These are phyloP conservation scores for Cutaneotrichosporon mucoides DNA, from an alignment of 1,284 basidiomycete genomes.

Conservation along the genomic window DNA sequence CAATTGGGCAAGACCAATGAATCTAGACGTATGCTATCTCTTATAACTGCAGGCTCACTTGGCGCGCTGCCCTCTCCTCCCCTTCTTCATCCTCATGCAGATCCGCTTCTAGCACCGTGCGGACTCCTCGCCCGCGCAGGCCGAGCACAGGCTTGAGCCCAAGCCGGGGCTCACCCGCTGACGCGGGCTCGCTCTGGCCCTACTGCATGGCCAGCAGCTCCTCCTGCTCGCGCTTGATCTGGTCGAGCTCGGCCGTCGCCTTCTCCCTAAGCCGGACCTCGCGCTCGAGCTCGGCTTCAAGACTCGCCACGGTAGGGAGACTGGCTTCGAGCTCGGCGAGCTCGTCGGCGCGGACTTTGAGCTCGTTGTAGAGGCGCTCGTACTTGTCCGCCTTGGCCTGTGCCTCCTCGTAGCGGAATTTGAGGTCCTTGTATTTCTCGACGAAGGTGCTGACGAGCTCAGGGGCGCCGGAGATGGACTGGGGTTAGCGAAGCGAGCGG, in stretches of 20 bases:
- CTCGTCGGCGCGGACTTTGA: conserved; percentile 2
- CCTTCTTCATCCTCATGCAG: too few relatives aligned
- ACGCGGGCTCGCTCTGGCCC: background rate
- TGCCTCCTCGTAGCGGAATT: background rate
- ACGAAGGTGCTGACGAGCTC: conserved; percentile 2
- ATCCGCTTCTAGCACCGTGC: too few relatives aligned
- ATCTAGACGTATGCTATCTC: too few relatives aligned
- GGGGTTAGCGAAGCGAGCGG: too few relatives aligned
- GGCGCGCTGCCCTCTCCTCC: too few relatives aligned
- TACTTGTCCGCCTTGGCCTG: conserved; percentile 1
- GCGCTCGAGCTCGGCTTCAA: conserved; percentile 4
- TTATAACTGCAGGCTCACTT: too few relatives aligned
- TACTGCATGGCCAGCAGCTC: conserved; percentile 8
- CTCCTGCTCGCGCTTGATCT: conserved; percentile 4
- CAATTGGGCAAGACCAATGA: too few relatives aligned
- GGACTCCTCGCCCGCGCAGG: too few relatives aligned
- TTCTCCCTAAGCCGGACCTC: background rate
- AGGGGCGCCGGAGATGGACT: background rate
- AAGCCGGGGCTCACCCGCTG: too few relatives aligned
- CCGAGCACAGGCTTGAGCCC: too few relatives aligned
- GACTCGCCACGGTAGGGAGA: background rate
- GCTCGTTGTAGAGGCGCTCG: conserved; percentile 1
- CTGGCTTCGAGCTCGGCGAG: conserved; percentile 2
- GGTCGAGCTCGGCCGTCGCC: background rate
- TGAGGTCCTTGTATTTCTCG: conserved; percentile 2